Conservation (phyloP, 1,284 basidiomycete genomes). For the Ustilago cynodontis region DNA sequence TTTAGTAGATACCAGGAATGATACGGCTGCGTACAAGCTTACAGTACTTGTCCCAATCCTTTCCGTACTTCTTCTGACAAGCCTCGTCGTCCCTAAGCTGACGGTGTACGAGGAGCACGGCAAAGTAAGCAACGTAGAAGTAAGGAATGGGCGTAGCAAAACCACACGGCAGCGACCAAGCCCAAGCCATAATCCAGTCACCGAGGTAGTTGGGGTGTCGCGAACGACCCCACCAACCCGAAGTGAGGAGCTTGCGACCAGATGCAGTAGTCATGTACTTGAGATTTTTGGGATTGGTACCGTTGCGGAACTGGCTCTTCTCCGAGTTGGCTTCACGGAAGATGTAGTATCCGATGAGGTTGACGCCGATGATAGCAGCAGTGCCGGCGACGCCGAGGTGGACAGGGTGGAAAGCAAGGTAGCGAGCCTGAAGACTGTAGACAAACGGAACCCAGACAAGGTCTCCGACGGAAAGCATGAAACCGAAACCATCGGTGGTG, state of each 20-base stretch:
- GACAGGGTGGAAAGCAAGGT: conserved; percentile 86
- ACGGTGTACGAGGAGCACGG: conserved; percentile 88
- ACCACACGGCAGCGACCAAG: conserved; percentile 94
- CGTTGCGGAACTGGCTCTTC: conserved; percentile 95
- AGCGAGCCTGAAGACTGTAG: conserved; percentile 93
- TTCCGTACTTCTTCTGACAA: conserved; percentile 80
- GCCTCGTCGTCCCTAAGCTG: conserved; percentile 92
- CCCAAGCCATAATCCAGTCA: conserved; percentile 87
- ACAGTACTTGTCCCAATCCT: conserved; percentile 76
- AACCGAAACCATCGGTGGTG: conserved; percentile 96
- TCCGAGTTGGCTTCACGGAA: conserved; percentile 90
- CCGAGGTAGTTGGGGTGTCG: conserved; percentile 83
- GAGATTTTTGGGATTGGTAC: conserved; percentile 92
- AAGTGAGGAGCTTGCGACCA: conserved; percentile 90
- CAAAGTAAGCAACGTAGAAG: conserved; percentile 90
- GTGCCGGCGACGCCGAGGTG: conserved; percentile 80
- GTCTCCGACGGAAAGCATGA: conserved; percentile 96
- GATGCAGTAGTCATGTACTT: conserved; percentile 84
- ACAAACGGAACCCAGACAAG: conserved; percentile 94
- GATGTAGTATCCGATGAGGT: conserved; percentile 87
- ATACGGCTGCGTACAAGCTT: conserved; percentile 47
- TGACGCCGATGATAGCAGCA: conserved; percentile 77
- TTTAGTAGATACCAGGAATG: conserved; percentile 51
- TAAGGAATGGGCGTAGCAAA: conserved; percentile 94
- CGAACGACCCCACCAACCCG: conserved; percentile 97